Evolutionary conservation across 179 eudicot species (phyloP), one percentile per base, ranked within the genome.

Genomic region (Beta lomatogona): DNA sequence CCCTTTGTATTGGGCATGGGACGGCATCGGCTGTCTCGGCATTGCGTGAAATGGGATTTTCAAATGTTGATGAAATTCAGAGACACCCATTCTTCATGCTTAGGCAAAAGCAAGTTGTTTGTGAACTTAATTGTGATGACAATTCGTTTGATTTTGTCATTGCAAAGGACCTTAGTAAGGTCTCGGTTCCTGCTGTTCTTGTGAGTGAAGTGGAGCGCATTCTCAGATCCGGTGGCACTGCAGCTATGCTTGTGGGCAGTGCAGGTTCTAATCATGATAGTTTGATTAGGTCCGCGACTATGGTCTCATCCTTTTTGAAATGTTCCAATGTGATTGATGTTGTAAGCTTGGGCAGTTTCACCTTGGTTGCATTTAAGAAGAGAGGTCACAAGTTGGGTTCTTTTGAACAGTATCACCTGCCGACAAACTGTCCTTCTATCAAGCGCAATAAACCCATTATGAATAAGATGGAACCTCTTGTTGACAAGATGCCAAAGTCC

Each of bases 151-250:
- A 91, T 69, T 91, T 94, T 46, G 92, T 91, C 80, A 85, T 93
- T 69, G 88, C 92, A 0, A 84, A 90, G 77, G 97, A 91, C 83
- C 87, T 94, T 55, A 93, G 90, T 73, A 85, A 87, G 90, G 92
- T 92, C 48, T 86, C 93, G 2, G 87, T 93, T n/a, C 98, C 98
- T 2, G 91, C 93, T 15, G 89, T 94, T 58, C 89, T 93, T 28
- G 91, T 91, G 77, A 81, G 73, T 36, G 98, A 94, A 86, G 89
- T 94, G 11, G 98, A 94, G 86, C 95, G 98, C 21, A 85, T 94
- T 71, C 87, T 94, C 25, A 88, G 87, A 19, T 92, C 98, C 0
- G 93, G 92, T 57, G 98, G 97, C 18, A 79, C 87, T 8, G 97
- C 92, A 15, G 98, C 94, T 31, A 76, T 94, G 85, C 90, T 92